Percentiles rank a stretch among this genome's conserved stretches.
These are phyloP conservation scores for Arthrobotrys conoides DNA, from an alignment of 2,329 filamentous ascomycete genomes.

Conservation along the genomic window DNA sequence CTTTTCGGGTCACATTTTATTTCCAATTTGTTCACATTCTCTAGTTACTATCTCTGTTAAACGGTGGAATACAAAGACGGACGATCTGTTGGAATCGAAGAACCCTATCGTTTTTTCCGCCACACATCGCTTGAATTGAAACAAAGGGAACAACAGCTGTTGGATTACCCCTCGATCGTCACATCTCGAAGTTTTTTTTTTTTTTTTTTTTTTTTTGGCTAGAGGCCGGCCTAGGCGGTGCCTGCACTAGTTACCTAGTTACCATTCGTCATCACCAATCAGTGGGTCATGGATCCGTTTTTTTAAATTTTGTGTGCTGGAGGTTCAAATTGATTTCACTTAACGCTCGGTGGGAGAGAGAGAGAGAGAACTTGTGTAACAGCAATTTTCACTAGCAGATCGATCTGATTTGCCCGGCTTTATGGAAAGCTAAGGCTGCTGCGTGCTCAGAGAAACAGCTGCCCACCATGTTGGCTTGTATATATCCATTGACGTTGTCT, in stretches of 20 bases:
- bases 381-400: not conserved
- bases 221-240: slow-evolving; percentile 21
- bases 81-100: slow-evolving; percentile 51
- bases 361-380: slow-evolving; percentile 26
- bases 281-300: not conserved
- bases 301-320: no score
- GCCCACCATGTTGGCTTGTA: not conserved
- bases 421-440: not conserved
- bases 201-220: not conserved
- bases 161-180: slow-evolving; percentile 16
- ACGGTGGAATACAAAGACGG: slow-evolving; percentile 44
- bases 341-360: not conserved
- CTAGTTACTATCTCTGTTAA: slow-evolving; percentile 19
- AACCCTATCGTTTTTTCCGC: not conserved
- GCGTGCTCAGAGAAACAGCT: not conserved
- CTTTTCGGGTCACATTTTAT: slow-evolving; percentile 14
- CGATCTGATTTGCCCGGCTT: not conserved
- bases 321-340: not conserved
- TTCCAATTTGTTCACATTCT: not conserved
- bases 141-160: slow-evolving; percentile 27
- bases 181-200: slow-evolving; percentile 6
- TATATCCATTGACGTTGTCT: no score
- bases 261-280: slow-evolving; percentile 19
- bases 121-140: slow-evolving; percentile 33
- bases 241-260: not conserved